Conservation (phyloP, 1,284 basidiomycete genomes). For the Microstroma glucosiphilum region DNA sequence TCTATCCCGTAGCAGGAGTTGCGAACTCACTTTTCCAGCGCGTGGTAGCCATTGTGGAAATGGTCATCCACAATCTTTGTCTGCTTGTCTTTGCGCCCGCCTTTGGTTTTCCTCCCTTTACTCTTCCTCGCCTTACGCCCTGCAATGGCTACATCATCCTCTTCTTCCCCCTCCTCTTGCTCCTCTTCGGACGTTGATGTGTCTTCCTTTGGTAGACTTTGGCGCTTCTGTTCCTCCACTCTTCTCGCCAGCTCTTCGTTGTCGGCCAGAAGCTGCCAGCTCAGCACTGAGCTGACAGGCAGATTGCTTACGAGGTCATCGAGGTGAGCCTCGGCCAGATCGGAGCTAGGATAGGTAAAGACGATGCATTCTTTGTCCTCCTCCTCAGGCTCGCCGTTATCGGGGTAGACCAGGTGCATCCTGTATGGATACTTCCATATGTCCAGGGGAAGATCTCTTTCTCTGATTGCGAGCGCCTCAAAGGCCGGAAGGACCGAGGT, state of each 20-base stretch:
- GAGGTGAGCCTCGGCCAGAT: not conserved
- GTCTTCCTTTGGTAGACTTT: not conserved
- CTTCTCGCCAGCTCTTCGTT: not conserved
- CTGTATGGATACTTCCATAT: not conserved
- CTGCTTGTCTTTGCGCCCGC: not conserved
- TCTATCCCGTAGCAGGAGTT: not conserved
- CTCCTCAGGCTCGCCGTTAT: not conserved
- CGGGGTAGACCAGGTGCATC: not conserved
- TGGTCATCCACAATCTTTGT: constrained; percentile 1
- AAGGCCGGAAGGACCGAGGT: not conserved
- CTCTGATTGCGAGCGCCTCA: not conserved
- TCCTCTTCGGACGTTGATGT: not conserved
- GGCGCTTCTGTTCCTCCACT: not conserved
- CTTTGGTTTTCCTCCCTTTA: not conserved
- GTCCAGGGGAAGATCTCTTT: not conserved
- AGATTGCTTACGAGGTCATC: not conserved
- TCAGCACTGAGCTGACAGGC: not conserved
- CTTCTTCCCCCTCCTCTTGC: not conserved
- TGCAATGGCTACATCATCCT: not conserved
- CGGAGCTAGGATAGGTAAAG: not conserved
- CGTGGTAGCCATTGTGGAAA: constrained; percentile 6
- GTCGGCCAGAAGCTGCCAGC: not conserved
- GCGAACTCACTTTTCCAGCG: constrained; percentile 2
- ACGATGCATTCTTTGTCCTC: not conserved
- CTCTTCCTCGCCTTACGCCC: not conserved